Conservation (phyloP, 1,284 basidiomycete genomes). For the Austroboletus olivaceoglutinosus region DNA sequence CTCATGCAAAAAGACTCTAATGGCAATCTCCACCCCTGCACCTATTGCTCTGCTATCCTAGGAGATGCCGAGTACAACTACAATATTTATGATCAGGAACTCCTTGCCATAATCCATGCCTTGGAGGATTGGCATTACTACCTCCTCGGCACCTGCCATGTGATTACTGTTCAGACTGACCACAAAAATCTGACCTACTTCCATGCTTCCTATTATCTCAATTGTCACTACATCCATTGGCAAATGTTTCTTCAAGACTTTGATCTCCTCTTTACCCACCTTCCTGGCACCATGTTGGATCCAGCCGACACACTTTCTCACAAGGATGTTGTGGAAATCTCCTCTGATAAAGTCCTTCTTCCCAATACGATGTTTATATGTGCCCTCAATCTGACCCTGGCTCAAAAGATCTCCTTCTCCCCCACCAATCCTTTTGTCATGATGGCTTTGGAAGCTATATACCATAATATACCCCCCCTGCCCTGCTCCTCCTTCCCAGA, state of each 20-base stretch:
- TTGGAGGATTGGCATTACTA: not conserved
- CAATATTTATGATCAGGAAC: not conserved
- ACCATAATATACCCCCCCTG: not conserved
- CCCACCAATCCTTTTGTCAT: not conserved
- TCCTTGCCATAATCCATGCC: not conserved
- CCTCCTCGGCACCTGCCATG: not conserved
- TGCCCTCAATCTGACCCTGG: not conserved
- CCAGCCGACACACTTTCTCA: not conserved
- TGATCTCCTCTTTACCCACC: not conserved
- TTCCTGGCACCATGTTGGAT: not conserved
- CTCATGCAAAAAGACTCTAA: no score
- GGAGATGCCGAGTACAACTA: not conserved
- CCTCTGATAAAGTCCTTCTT: not conserved
- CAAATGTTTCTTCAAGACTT: not conserved
- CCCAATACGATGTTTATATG: no score
- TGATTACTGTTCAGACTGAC: not conserved
- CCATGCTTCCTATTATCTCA: not conserved
- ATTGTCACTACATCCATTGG: not conserved
- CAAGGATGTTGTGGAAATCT: not conserved
- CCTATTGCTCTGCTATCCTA: not conserved
- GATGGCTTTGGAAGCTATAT: not conserved
- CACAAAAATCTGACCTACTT: not conserved
- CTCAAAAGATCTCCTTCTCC: not conserved
- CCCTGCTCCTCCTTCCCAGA: not conserved
- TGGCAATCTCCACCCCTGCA: no score